Conservation (phyloP, 2,329 filamentous ascomycete genomes). For the Xylaria digitata region DNA sequence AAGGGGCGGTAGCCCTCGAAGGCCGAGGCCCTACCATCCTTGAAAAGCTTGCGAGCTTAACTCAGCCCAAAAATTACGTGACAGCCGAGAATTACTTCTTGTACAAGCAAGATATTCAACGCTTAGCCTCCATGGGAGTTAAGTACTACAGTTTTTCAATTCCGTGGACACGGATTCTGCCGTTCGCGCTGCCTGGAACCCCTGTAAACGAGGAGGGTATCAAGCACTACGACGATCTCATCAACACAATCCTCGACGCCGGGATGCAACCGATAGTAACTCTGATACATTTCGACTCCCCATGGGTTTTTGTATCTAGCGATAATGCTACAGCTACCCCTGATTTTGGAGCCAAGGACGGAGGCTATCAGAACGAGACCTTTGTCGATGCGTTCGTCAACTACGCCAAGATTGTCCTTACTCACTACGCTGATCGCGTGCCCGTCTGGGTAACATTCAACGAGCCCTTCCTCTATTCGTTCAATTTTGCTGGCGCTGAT, state of each 20-base stretch:
- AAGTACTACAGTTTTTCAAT: conserved; percentile 65
- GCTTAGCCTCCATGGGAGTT: conserved; percentile 63
- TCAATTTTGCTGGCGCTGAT: conserved; percentile 19
- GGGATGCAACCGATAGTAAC: conserved; percentile 13
- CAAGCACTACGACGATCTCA: conserved; percentile 62
- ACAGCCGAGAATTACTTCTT: conserved; percentile 65
- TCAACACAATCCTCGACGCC: background rate
- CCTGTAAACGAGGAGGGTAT: conserved; percentile 64
- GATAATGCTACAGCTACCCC: conserved; percentile 1
- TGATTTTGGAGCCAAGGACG: conserved; percentile 1
- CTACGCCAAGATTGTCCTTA: conserved; percentile 64
- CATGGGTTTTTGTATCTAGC: conserved; percentile 6
- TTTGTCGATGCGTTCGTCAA: conserved; percentile 64
- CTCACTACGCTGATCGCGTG: conserved; percentile 63
- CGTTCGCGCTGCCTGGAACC: conserved; percentile 61
- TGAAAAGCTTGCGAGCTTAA: conserved; percentile 53
- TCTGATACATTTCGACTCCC: conserved; percentile 4
- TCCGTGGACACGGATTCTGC: conserved; percentile 63
- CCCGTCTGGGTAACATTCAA: conserved; percentile 66
- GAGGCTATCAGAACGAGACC: conserved; percentile 40
- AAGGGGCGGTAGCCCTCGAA: conserved; percentile 59
- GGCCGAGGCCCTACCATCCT: conserved; percentile 57
- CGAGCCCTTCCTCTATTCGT: conserved; percentile 53
- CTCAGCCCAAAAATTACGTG: conserved; percentile 49
- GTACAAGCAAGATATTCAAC: conserved; percentile 67